A percentile compares a stretch with the other conserved stretches of the same genome.
phyloP scores from a whole-genome alignment of 1,284 basidiomycete genomes.

The Papiliotrema nemorosa region DNA sequence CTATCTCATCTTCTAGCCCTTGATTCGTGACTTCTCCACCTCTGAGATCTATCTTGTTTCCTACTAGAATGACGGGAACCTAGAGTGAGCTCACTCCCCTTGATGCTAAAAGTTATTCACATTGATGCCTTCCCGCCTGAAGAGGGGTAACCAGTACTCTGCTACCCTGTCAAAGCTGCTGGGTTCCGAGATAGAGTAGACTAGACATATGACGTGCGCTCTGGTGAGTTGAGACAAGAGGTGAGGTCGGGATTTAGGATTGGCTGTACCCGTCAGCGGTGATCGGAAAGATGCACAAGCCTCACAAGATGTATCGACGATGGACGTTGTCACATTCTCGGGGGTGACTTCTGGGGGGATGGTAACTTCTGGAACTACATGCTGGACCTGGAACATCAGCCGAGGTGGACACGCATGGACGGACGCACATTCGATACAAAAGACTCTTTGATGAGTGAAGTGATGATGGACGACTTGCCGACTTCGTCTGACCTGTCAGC shows the following conservation, averaged over 20 bases:
- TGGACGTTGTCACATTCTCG: conserved; percentile 92
- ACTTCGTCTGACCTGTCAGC: conserved; percentile 66
- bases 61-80: conserved; percentile 95
- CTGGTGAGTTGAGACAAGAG: conserved; percentile 92
- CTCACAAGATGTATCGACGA: conserved; percentile 89
- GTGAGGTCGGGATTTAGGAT: conserved; percentile 60
- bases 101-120: conserved; percentile 51
- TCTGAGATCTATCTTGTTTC: conserved; percentile 96
- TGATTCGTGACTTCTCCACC: conserved; percentile 91
- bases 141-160: conserved; percentile 98
- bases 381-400: conserved; percentile 63
- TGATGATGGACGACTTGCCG: conserved; percentile 92
- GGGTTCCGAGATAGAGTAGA: conserved; percentile 93
- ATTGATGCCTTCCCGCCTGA: conserved; percentile 91
- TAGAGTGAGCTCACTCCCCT: conserved; percentile 38
- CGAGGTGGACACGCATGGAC: neutral
- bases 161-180: conserved; percentile 95
- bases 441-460: conserved; percentile 89
- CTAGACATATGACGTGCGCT: conserved; percentile 96
- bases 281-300: conserved; percentile 13
- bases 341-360: conserved; percentile 94
- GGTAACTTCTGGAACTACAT: conserved; percentile 89
- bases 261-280: conserved; percentile 18
- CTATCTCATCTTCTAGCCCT: conserved; percentile 87
- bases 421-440: conserved; percentile 79